Conservation (phyloP, 2,329 filamentous ascomycete genomes). For the Rutstroemia sp. region DNA sequence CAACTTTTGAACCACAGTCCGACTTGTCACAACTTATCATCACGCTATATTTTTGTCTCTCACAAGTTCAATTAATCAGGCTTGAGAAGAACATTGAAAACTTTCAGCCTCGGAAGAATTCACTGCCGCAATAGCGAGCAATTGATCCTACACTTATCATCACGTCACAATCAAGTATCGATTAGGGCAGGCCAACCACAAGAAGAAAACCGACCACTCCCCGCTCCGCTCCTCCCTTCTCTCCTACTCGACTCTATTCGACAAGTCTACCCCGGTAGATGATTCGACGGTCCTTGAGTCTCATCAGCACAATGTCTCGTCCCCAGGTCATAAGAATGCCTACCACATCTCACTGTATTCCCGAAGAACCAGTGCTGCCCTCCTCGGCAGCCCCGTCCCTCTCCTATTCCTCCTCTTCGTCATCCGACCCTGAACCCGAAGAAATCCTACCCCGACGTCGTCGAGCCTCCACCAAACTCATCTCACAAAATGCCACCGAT, state of each 20-base stretch:
- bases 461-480: slow-evolving; percentile 62
- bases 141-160: too few relatives aligned
- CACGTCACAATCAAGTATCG: too few relatives aligned
- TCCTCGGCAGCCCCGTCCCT: slow-evolving; percentile 46
- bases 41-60: too few relatives aligned
- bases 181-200: too few relatives aligned
- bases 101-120: too few relatives aligned
- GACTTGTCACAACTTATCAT: too few relatives aligned
- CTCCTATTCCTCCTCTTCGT: slow-evolving; percentile 55
- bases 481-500: slow-evolving; percentile 55
- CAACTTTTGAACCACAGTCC: too few relatives aligned
- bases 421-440: slow-evolving; percentile 40
- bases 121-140: too few relatives aligned
- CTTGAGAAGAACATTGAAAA: too few relatives aligned
- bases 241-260: not conserved
- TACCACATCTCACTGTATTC: slow-evolving; percentile 28
- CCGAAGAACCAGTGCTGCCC: slow-evolving; percentile 18
- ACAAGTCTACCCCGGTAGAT: not conserved
- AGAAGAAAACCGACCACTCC: too few relatives aligned
- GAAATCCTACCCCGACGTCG: slow-evolving; percentile 41
- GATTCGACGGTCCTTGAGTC: slow-evolving; percentile 8
- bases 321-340: slow-evolving; percentile 20
- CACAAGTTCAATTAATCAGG: too few relatives aligned
- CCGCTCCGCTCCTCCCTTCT: not conserved
- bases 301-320: slow-evolving; percentile 21